These are phyloP conservation scores for Phragmites australis DNA, from an alignment of 176 grass and related monocot species.

Conservation along the genomic window DNA sequence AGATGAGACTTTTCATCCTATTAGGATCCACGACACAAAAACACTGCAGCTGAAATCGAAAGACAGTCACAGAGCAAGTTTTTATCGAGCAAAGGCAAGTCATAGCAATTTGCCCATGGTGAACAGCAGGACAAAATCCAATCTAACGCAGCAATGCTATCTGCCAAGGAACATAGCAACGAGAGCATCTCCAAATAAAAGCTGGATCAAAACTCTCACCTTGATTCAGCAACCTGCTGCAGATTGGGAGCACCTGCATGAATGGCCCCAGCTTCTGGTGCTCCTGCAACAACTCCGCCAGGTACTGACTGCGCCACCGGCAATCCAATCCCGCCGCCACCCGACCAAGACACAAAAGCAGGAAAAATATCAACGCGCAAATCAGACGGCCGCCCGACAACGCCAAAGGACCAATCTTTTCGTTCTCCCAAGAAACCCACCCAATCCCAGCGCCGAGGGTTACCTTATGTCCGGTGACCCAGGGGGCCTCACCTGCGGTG, in stretches of 20 bases:
- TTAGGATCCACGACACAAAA: background rate
- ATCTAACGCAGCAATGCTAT: constrained; percentile 38
- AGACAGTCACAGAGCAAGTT: constrained; percentile 4
- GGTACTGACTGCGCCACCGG: constrained; percentile 64
- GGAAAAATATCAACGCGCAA: constrained; percentile 1
- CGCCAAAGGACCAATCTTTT: constrained; percentile 34
- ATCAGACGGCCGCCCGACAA: constrained; percentile 21
- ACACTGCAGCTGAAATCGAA: background rate
- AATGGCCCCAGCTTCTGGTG: constrained; percentile 87
- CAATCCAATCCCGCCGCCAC: background rate
- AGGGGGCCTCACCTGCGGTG: constrained; percentile 56
- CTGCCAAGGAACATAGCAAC: background rate
- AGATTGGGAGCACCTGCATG: constrained; percentile 89
- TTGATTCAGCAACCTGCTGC: constrained; percentile 73
- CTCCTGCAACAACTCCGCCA: constrained; percentile 83
- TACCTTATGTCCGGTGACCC: constrained; percentile 60
- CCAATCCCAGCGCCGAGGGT: constrained; percentile 28
- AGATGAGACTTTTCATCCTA: constrained; percentile 20
- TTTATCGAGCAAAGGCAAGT: background rate
- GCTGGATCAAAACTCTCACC: constrained; percentile 43
- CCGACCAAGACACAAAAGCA: constrained; percentile 6
- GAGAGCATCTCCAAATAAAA: background rate
- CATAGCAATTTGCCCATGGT: background rate
- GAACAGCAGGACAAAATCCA: constrained; percentile 8
- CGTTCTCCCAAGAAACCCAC: background rate